Base-by-base conservation (phyloP, 345 rosid species). In the Lumnitzera littorea region DNA sequence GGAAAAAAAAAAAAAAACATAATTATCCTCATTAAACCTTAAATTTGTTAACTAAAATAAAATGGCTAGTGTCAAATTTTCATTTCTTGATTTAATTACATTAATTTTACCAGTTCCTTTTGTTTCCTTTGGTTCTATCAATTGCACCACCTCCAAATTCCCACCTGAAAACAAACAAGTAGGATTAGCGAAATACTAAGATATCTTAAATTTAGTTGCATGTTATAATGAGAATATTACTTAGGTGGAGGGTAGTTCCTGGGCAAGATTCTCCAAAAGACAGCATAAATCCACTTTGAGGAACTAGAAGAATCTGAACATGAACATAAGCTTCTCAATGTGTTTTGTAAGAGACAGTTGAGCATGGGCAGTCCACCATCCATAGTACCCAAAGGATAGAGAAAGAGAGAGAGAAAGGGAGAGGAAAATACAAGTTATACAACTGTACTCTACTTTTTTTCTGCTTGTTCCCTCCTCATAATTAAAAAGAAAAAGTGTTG, bases 201-300 rank as follows among this genome's bases (percentile, higher is more conserved):
- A 27, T 27, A 2, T 50, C 27, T 20, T 15, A 53, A 16, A 27
- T 50, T 63, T 55, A 49, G 25, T 36, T 62, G 20, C 7, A 15
- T 41, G 13, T n/a, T 56, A 49, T 43, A 13, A 16, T 17, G 3
- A 27, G 24, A 12, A 15, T 55, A 73, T 60, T 83, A 83, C 92
- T 81, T 83, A 11, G 92, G 92, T 31, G 92, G 89, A 67, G 92
- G 92, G 70, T 80, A 83, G 67, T 83, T 86, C 51, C 92, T 70
- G n/a, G 92, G 92, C 68, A 86, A 66, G 46, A 81, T 81, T 67
- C 92, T 83, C 92, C 92, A 86, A 48, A 86, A 83, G 15, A 86
- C 87, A 15, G 89, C 88, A 60, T 86, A 86, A 56, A 83, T 84
- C 92, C 89, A 86, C 68, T 86, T 86, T 53, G 85, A 70, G 62